A percentile compares a stretch with the other conserved stretches of the same genome.
phyloP scores from a whole-genome alignment of 2,329 filamentous ascomycete species.

The Ophiostoma ulmi region DNA sequence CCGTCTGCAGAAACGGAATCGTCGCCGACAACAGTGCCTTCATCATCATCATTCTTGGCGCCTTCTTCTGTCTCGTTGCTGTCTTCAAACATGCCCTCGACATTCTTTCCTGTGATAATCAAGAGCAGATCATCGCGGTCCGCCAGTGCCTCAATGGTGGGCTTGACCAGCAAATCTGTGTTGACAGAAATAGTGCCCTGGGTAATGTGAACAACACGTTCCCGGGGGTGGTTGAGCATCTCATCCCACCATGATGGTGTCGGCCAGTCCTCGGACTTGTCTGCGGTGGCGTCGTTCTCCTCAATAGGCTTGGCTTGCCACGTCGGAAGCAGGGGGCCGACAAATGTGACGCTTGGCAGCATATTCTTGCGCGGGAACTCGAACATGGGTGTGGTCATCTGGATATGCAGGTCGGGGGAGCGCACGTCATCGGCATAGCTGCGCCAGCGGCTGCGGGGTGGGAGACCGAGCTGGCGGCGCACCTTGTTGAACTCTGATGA shows the following conservation, averaged over 20 bases:
- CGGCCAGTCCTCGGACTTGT: not conserved
- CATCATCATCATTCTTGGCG: not conserved
- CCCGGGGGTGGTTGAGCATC: slow-evolving; percentile 27
- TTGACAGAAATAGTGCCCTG: slow-evolving; percentile 27
- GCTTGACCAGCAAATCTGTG: slow-evolving; percentile 24
- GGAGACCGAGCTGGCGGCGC: slow-evolving; percentile 32
- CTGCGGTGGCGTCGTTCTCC: not conserved
- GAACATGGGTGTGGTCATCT: slow-evolving; percentile 28
- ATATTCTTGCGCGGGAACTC: slow-evolving; percentile 28
- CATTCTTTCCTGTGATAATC: slow-evolving; percentile 23
- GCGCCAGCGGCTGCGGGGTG: slow-evolving; percentile 33
- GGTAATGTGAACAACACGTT: slow-evolving; percentile 28
- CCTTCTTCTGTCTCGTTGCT: not conserved
- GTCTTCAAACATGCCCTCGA: slow-evolving; percentile 21
- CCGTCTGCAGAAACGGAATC: not conserved
- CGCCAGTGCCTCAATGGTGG: slow-evolving; percentile 26
- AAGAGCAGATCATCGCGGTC: slow-evolving; percentile 22
- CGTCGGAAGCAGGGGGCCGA: slow-evolving; percentile 21
- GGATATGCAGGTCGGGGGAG: slow-evolving; percentile 37
- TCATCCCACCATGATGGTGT: slow-evolving; percentile 29
- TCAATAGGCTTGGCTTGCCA: not conserved
- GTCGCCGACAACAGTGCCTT: not conserved
- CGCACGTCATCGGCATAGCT: slow-evolving; percentile 35
- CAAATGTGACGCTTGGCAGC: slow-evolving; percentile 25
- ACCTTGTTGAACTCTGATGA: slow-evolving; percentile 34